Evolutionary conservation across 2,329 filamentous ascomycete species (phyloP).

Genomic region (Diaporthe citri): DNA sequence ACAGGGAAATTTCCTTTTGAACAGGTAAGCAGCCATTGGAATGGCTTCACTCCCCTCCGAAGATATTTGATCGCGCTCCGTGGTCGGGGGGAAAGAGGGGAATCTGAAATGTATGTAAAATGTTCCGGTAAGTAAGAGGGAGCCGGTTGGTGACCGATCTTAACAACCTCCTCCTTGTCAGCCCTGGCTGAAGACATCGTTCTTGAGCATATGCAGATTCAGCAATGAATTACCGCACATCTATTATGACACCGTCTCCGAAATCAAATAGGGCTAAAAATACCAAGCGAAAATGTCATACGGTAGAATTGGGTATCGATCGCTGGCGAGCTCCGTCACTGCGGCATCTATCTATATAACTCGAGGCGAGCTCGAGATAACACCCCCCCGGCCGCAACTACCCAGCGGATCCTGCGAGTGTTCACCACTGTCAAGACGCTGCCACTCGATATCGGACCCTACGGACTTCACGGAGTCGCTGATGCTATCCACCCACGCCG

Average conservation of each 20-base stretch:
- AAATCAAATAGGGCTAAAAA: not conserved
- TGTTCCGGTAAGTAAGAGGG: too few species aligned
- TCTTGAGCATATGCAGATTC: not conserved
- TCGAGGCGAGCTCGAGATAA: not conserved
- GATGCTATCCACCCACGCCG: not conserved
- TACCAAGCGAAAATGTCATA: not conserved
- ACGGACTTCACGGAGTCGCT: not conserved
- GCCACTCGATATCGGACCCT: not conserved
- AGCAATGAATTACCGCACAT: not conserved
- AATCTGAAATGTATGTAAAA: too few species aligned
- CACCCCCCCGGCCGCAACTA: not conserved
- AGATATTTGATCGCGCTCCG: too few species aligned
- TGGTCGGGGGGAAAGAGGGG: too few species aligned
- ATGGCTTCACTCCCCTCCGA: too few species aligned
- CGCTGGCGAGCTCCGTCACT: not conserved
- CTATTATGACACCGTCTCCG: not conserved
- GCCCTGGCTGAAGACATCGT: rapidly evolving
- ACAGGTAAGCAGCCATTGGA: too few species aligned
- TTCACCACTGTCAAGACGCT: constrained; percentile 19
- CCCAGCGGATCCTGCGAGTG: constrained; percentile 1
- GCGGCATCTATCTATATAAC: too few species aligned
- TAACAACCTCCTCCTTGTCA: not conserved
- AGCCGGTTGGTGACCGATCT: not conserved
- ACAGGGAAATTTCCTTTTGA: too few species aligned
- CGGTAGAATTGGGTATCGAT: too few species aligned